Evolutionary conservation across 331 rosid genomes (phyloP).

Genomic region (Erythrophleum ivorense): DNA sequence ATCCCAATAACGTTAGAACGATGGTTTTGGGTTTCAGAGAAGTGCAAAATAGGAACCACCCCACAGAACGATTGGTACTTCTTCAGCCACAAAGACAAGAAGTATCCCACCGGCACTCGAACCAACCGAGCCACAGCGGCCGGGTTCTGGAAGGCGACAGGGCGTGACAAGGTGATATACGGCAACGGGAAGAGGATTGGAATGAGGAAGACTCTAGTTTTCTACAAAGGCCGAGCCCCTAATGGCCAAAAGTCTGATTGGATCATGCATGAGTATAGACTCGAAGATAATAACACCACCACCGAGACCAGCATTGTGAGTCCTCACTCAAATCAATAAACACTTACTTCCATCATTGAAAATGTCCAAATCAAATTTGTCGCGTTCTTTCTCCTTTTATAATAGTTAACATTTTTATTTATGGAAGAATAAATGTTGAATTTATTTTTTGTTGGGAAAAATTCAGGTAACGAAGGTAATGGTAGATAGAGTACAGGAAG

Average conservation of each 20-base stretch:
- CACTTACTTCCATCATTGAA: not conserved
- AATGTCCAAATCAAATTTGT: too few species aligned
- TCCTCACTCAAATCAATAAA: too few species aligned
- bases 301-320: slow-evolving; percentile 1
- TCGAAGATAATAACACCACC: slow-evolving; percentile 52
- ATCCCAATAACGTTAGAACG: too few species aligned
- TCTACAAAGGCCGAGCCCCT: slow-evolving; percentile 85
- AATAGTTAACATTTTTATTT: too few species aligned
- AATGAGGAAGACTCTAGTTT: slow-evolving; percentile 83
- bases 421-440: too few species aligned
- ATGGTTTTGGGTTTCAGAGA: slow-evolving; percentile 47
- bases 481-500: slow-evolving; percentile 70
- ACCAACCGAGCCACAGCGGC: slow-evolving; percentile 81
- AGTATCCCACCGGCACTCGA: slow-evolving; percentile 82
- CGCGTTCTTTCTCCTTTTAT: too few species aligned
- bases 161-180: slow-evolving; percentile 74
- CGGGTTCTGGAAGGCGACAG: slow-evolving; percentile 92
- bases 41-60: slow-evolving; percentile 79
- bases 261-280: slow-evolving; percentile 88
- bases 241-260: slow-evolving; percentile 82
- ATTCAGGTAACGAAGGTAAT: slow-evolving; percentile 52
- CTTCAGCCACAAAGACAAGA: slow-evolving; percentile 87
- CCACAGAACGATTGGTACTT: slow-evolving; percentile 85
- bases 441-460: not conserved
- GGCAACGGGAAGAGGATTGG: slow-evolving; percentile 73